A percentile compares a stretch with the other conserved stretches of the same genome.
These are phyloP conservation scores for Penicillium diatomitis DNA, from an alignment of 495 filamentous ascomycete species.

Conservation along the genomic window DNA sequence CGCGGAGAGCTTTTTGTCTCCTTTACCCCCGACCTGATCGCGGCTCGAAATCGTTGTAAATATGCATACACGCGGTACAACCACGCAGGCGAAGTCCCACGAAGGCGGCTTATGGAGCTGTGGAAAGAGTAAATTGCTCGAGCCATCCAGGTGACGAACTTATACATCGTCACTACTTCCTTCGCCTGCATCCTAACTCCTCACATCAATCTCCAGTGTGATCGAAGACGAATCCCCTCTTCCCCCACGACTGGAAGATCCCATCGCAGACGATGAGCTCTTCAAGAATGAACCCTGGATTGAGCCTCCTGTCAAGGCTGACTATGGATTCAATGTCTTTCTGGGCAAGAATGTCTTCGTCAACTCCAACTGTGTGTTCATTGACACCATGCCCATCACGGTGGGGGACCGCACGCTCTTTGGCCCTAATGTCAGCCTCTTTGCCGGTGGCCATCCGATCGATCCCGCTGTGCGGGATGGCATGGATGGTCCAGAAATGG, in stretches of 20 bases:
- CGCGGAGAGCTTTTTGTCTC: slow-evolving; percentile 40
- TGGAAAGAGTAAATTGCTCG: slow-evolving; percentile 56
- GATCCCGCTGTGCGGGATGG: slow-evolving; percentile 68
- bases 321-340: slow-evolving; percentile 69
- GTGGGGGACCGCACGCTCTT: slow-evolving; percentile 74
- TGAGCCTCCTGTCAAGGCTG: slow-evolving; percentile 59
- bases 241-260: slow-evolving; percentile 42
- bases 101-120: slow-evolving; percentile 53
- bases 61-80: slow-evolving; percentile 56
- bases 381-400: slow-evolving; percentile 70
- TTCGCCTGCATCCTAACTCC: background rate
- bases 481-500: slow-evolving; percentile 62
- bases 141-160: background rate
- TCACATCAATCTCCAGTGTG: slow-evolving; percentile 35
- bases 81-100: slow-evolving; percentile 43
- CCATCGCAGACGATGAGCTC: slow-evolving; percentile 50
- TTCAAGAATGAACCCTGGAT: slow-evolving; percentile 57
- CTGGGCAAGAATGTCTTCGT: slow-evolving; percentile 62
- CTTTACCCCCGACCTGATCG: slow-evolving; percentile 45
- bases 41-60: slow-evolving; percentile 50
- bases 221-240: slow-evolving; percentile 51
- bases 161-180: background rate
- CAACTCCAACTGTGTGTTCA: slow-evolving; percentile 65
- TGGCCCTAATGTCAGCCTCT: slow-evolving; percentile 68
- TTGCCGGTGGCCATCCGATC: slow-evolving; percentile 63